phyloP scores from a whole-genome alignment of 495 filamentous ascomycete species.

The Neurospora cerealis region DNA sequence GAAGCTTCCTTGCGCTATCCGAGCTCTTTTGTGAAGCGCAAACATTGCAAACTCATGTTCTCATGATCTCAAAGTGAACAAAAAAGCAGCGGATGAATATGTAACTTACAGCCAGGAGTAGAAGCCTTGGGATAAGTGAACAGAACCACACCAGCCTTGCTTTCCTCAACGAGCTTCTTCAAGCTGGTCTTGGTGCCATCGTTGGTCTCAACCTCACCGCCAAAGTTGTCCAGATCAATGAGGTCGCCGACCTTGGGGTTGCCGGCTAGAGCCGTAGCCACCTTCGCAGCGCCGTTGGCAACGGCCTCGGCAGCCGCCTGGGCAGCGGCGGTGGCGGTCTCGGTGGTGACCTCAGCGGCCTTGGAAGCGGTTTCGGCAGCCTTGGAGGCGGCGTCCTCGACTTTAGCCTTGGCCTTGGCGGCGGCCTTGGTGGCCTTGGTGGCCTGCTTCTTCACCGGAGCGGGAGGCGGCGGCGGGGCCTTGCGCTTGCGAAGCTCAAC shows the following conservation, averaged over 20 bases:
- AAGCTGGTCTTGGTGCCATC: constrained; percentile 71
- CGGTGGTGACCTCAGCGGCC: constrained; percentile 30
- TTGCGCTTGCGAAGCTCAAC: constrained; percentile 70
- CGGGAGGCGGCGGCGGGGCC: constrained; percentile 45
- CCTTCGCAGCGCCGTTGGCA: constrained; percentile 9
- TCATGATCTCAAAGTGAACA: background rate
- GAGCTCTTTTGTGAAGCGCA: background rate
- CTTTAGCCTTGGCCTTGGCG: constrained; percentile 29
- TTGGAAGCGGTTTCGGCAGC: constrained; percentile 29
- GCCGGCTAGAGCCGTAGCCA: constrained; percentile 11
- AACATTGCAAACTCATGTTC: background rate
- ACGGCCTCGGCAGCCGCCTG: constrained; percentile 7
- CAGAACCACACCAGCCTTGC: constrained; percentile 76
- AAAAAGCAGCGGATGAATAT: background rate
- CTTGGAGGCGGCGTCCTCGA: constrained; percentile 23
- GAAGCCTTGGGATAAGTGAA: constrained; percentile 96
- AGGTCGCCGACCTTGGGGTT: constrained; percentile 36
- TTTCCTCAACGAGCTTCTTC: constrained; percentile 65
- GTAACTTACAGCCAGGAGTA: constrained; percentile 82
- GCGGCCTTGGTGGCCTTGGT: constrained; percentile 29
- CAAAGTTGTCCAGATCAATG: constrained; percentile 61
- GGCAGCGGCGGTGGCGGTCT: constrained; percentile 26
- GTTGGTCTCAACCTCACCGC: constrained; percentile 75
- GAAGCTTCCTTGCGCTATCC: background rate
- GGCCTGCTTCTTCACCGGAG: constrained; percentile 30